These are phyloP conservation scores for Maudiozyma barnettii DNA, from an alignment of 805 yeast species.

Conservation along the genomic window DNA sequence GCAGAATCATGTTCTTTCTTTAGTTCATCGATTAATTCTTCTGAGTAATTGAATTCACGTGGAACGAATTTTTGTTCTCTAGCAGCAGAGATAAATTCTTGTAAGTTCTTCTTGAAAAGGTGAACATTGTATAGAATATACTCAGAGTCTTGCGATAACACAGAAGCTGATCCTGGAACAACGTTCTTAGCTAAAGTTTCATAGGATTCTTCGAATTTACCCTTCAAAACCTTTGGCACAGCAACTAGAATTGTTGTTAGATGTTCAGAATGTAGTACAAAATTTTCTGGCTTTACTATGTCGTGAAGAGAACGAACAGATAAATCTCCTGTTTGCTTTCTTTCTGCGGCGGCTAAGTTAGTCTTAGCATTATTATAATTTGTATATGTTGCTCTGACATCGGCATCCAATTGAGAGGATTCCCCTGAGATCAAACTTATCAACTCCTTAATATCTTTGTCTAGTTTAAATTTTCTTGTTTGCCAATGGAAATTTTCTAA, in stretches of 20 bases:
- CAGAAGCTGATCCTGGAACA: slow-evolving; percentile 80
- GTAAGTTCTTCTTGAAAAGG: slow-evolving; percentile 69
- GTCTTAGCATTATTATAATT: slow-evolving; percentile 76
- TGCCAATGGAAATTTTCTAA: slow-evolving; percentile 81
- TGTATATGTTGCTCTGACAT: slow-evolving; percentile 67
- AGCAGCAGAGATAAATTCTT: slow-evolving; percentile 57
- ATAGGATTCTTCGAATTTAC: slow-evolving; percentile 57
- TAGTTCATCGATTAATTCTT: slow-evolving; percentile 59
- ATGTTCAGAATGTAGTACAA: slow-evolving; percentile 79
- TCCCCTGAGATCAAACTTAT: slow-evolving; percentile 63
- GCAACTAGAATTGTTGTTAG: slow-evolving; percentile 79
- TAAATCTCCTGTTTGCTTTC: slow-evolving; percentile 88
- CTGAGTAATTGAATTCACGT: slow-evolving; percentile 83
- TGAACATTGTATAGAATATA: slow-evolving; percentile 68
- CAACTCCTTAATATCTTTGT: slow-evolving; percentile 70
- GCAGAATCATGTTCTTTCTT: slow-evolving; percentile 74
- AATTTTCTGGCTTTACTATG: slow-evolving; percentile 72
- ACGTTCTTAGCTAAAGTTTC: slow-evolving; percentile 74
- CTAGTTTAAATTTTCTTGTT: slow-evolving; percentile 73
- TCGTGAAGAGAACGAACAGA: slow-evolving; percentile 86
- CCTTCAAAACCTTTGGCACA: slow-evolving; percentile 59
- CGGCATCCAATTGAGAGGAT: slow-evolving; percentile 74
- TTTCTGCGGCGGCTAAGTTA: slow-evolving; percentile 75
- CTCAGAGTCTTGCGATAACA: slow-evolving; percentile 65
- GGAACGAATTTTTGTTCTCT: slow-evolving; percentile 88